phyloP scores from a whole-genome alignment of 306 rosid species.

The Citrullus mucosospermus region DNA sequence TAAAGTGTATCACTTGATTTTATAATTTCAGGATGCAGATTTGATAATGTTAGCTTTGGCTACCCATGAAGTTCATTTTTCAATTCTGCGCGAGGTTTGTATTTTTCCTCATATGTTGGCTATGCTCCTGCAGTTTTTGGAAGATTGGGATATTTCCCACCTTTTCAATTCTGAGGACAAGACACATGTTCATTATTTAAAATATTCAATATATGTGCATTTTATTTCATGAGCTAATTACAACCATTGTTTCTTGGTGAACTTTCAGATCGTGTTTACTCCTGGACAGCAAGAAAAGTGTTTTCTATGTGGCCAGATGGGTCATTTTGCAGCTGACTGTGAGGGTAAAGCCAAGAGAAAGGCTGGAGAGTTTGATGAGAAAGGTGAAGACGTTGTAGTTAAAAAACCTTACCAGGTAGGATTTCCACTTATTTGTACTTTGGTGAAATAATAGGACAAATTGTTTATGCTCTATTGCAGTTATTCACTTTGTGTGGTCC shows the following conservation, averaged over 20 bases:
- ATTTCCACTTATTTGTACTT: background rate
- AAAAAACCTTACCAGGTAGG: conserved; percentile 90
- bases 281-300: conserved; percentile 94
- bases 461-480: background rate
- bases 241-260: background rate
- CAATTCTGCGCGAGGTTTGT: conserved; percentile 94
- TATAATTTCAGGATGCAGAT: conserved; percentile 79
- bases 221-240: background rate
- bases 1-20: background rate
- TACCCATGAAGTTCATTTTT: conserved; percentile 93
- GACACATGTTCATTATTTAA: background rate
- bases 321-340: conserved; percentile 83
- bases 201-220: conserved; percentile 1
- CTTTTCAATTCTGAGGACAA: background rate
- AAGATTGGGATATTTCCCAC: background rate
- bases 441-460: background rate
- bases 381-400: conserved; percentile 36
- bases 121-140: background rate
- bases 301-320: conserved; percentile 89
- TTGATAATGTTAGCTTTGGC: conserved; percentile 95
- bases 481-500: background rate
- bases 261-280: conserved; percentile 71
- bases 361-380: conserved; percentile 81
- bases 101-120: background rate
- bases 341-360: conserved; percentile 82